Evolutionary conservation across 495 filamentous ascomycete species (phyloP).

Genomic region (Amphirosellinia nigrospora): DNA sequence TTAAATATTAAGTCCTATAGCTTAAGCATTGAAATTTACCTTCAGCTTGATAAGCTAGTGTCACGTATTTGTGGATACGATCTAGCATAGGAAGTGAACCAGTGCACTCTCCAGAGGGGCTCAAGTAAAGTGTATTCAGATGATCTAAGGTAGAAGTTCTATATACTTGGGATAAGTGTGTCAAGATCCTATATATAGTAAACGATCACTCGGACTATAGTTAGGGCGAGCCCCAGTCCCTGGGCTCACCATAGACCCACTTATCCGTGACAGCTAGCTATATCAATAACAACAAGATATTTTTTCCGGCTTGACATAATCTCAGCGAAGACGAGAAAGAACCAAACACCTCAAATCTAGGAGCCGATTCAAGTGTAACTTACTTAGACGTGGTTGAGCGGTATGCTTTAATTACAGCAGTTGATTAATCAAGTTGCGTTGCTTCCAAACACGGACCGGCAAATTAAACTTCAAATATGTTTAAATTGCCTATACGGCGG

Average conservation of each 20-base stretch:
- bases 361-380: neutral
- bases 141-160: too few species aligned
- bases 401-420: neutral
- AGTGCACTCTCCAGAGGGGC: too few species aligned
- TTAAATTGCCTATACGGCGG: neutral
- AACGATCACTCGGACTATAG: too few species aligned
- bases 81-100: too few species aligned
- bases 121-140: too few species aligned
- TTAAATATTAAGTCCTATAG: neutral
- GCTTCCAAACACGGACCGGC: neutral
- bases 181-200: too few species aligned
- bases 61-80: too few species aligned
- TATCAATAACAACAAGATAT: neutral
- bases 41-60: neutral
- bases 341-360: neutral
- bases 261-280: too few species aligned
- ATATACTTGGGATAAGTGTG: too few species aligned
- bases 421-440: neutral
- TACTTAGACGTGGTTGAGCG: too few species aligned
- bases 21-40: neutral
- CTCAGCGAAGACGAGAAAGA: neutral
- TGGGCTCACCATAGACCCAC: too few species aligned
- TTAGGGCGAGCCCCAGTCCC: too few species aligned
- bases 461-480: neutral
- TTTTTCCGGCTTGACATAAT: neutral